These are phyloP conservation scores for Cicer yamashitae DNA, from an alignment of 306 rosid species.

Conservation along the genomic window DNA sequence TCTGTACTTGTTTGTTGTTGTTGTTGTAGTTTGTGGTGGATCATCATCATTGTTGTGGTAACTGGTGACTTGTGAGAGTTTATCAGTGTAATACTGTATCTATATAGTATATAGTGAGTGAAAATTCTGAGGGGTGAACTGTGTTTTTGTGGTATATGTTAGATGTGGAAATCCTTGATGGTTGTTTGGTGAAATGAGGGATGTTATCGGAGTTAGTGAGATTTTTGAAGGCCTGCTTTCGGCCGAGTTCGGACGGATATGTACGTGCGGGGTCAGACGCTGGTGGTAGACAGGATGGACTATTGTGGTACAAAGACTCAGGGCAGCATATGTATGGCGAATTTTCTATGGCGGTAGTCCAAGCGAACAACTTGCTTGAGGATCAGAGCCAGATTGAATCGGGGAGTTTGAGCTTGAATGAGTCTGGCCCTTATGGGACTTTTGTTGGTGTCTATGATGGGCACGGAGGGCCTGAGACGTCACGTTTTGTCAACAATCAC, in stretches of 20 bases:
- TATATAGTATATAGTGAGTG: conserved; percentile 39
- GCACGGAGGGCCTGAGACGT: conserved; percentile 77
- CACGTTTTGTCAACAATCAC: conserved; percentile 65
- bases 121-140: conserved; percentile 43
- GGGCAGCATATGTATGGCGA: conserved; percentile 72
- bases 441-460: conserved; percentile 72
- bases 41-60: conserved; percentile 41
- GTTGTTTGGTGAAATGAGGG: conserved; percentile 74
- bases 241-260: conserved; percentile 60
- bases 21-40: conserved; percentile 56
- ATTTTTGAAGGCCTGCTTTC: conserved; percentile 70
- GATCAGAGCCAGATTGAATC: conserved; percentile 79
- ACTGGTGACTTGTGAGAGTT: conserved; percentile 47
- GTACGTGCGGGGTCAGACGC: conserved; percentile 54
- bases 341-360: conserved; percentile 78
- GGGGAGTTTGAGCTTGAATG: conserved; percentile 62
- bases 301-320: conserved; percentile 69
- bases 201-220: conserved; percentile 74
- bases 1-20: conserved; percentile 49
- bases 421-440: conserved; percentile 68
- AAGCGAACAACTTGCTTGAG: conserved; percentile 75
- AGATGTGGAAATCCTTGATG: conserved; percentile 75
- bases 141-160: conserved; percentile 43
- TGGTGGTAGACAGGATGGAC: conserved; percentile 69
- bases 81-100: conserved; percentile 24